These are phyloP conservation scores for Rhodomyrtus tomentosa DNA, from an alignment of 345 rosid genomes.

Conservation along the genomic window DNA sequence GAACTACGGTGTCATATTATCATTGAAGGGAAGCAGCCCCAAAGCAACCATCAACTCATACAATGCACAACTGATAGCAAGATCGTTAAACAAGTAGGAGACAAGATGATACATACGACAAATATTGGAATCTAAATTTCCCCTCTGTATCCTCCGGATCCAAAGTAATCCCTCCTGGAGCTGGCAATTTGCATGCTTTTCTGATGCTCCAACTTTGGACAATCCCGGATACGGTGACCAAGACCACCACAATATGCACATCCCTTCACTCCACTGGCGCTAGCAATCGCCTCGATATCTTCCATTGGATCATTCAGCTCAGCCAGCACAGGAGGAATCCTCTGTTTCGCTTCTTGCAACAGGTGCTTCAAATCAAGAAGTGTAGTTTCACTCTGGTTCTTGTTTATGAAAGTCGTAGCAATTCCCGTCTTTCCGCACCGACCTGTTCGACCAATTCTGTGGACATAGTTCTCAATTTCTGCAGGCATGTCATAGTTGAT, in stretches of 20 bases:
- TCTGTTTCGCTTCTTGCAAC: constrained; percentile 81
- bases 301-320: constrained; percentile 88
- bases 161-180: constrained; percentile 76
- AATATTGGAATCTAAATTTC: constrained; percentile 28
- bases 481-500: constrained; percentile 95
- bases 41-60: background rate
- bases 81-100: background rate
- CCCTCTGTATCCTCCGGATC: constrained; percentile 90
- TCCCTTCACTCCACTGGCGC: constrained; percentile 80
- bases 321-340: constrained; percentile 89
- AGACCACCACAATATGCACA: constrained; percentile 96
- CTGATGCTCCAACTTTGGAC: constrained; percentile 88
- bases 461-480: constrained; percentile 88
- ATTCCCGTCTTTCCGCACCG: constrained; percentile 94
- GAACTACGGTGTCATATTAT: background rate
- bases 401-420: constrained; percentile 88
- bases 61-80: background rate
- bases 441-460: constrained; percentile 89
- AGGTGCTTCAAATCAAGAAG: constrained; percentile 84
- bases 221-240: constrained; percentile 79
- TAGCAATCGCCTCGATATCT: constrained; percentile 56
- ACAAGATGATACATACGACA: background rate
- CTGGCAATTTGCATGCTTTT: constrained; percentile 71
- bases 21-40: background rate
- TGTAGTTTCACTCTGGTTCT: constrained; percentile 85